These are phyloP conservation scores for Ophiostoma perfectum DNA, from an alignment of 2,329 filamentous ascomycete species.

Conservation along the genomic window DNA sequence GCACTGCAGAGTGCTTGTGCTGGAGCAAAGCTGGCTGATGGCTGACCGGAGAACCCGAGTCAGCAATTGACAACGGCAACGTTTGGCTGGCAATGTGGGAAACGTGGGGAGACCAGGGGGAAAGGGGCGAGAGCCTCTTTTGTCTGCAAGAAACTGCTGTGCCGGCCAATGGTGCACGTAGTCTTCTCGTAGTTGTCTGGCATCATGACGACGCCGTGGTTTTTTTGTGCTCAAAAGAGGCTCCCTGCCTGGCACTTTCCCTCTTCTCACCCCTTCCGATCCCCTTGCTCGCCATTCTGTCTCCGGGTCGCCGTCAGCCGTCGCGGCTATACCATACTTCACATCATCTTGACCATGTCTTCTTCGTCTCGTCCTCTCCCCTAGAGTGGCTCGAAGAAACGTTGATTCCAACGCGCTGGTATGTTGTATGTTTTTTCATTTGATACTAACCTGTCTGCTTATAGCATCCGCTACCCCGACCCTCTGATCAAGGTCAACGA, in stretches of 20 bases:
- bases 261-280: not conserved
- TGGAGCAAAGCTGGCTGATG: not conserved
- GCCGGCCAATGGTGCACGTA: conserved; percentile 10
- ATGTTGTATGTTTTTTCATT: conserved; percentile 38
- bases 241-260: not conserved
- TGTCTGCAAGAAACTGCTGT: conserved; percentile 13
- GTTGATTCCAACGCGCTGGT: conserved; percentile 40
- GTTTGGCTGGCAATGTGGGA: too few species aligned
- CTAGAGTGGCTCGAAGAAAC: conserved; percentile 28
- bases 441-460: conserved; percentile 36
- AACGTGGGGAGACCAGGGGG: not conserved
- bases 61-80: too few species aligned
- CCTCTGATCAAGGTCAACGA: conserved; percentile 99
- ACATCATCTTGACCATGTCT: not conserved
- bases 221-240: not conserved
- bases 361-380: not conserved
- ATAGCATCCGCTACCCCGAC: conserved; percentile 98
- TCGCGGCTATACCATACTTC: not conserved
- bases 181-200: not conserved
- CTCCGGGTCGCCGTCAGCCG: not conserved
- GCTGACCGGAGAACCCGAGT: not conserved
- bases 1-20: not conserved
- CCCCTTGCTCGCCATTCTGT: not conserved
- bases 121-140: not conserved
- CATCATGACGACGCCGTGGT: conserved; percentile 13